Conservation (phyloP, 2,329 filamentous ascomycete species). For the Teratosphaeria zuluensis region DNA sequence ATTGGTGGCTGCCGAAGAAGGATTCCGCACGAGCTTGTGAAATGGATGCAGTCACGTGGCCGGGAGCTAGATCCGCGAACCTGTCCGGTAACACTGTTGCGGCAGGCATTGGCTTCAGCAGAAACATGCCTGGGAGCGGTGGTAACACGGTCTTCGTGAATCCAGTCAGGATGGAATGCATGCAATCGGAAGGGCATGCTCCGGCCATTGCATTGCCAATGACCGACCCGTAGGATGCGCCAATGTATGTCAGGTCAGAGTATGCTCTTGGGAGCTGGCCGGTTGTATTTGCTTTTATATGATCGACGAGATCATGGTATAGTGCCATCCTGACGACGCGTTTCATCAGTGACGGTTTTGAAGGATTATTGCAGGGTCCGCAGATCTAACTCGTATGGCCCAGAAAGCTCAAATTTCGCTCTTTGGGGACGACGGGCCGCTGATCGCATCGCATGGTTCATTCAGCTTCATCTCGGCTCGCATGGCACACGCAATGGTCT, state of each 20-base stretch:
- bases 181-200: neutral
- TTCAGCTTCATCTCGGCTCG: no score
- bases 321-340: neutral
- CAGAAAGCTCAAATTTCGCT: no score
- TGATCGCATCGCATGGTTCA: no score
- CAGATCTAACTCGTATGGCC: neutral
- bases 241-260: neutral
- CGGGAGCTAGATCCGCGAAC: neutral
- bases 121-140: neutral
- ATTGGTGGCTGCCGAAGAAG: neutral
- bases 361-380: neutral
- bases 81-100: neutral
- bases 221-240: neutral
- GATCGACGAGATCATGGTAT: neutral
- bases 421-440: no score
- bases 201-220: neutral
- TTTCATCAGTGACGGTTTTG: neutral
- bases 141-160: neutral
- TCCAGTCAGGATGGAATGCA: neutral
- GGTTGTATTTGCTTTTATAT: neutral
- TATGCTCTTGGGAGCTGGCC: neutral
- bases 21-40: neutral
- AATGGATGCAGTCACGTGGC: neutral
- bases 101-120: neutral
- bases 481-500: no score